Evolutionary conservation across 257 asterid species (phyloP).

Genomic region (Solanum virginianum): DNA sequence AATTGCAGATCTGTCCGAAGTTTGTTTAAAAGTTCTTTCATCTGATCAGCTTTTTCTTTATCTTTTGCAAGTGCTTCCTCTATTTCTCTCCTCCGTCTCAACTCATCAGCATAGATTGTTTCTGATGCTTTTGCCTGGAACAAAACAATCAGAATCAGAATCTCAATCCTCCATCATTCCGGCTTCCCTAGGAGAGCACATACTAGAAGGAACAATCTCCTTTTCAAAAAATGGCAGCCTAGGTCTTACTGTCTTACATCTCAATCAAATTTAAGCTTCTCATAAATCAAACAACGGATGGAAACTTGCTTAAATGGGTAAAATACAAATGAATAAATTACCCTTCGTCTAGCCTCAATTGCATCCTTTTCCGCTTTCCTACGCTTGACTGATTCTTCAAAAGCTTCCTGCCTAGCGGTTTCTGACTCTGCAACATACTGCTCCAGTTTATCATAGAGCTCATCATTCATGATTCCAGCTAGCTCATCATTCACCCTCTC

Average conservation of each 20-base stretch:
- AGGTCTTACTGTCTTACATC: neutral
- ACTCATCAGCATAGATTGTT: slow-evolving; percentile 41
- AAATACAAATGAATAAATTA: slow-evolving; percentile 11
- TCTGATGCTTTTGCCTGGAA: slow-evolving; percentile 52
- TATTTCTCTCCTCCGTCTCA: slow-evolving; percentile 41
- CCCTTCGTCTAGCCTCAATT: slow-evolving; percentile 26
- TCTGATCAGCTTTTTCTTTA: slow-evolving; percentile 40
- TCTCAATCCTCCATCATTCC: neutral
- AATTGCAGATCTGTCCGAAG: slow-evolving; percentile 29
- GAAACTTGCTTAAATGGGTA: neutral
- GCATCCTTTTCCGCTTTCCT: slow-evolving; percentile 70
- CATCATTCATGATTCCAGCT: neutral
- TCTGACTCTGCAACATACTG: slow-evolving; percentile 60
- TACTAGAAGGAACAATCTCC: neutral
- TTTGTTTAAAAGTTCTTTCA: slow-evolving; percentile 34
- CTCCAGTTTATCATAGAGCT: slow-evolving; percentile 43
- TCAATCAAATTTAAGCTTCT: neutral
- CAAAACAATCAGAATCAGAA: neutral
- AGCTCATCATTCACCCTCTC: slow-evolving; percentile 30
- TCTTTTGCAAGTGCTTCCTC: slow-evolving; percentile 57
- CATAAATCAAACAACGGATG: neutral
- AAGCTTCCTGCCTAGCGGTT: slow-evolving; percentile 58
- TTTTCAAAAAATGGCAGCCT: neutral
- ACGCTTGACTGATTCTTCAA: slow-evolving; percentile 52
- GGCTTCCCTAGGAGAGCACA: neutral